Conservation (phyloP, 2,329 filamentous ascomycete genomes). For the Fusarium pseudograminearum region DNA sequence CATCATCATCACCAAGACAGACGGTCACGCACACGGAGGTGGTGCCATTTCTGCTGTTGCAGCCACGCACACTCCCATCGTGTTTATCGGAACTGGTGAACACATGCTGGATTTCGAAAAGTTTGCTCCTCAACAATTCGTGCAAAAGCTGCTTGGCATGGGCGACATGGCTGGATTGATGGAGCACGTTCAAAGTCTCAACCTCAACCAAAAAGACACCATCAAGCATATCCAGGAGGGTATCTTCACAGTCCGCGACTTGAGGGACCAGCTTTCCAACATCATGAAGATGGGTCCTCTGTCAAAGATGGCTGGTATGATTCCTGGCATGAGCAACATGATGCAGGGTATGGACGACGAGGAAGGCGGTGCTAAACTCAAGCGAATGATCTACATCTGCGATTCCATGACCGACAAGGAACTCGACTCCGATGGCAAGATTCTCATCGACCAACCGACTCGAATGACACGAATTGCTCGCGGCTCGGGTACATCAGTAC, state of each 20-base stretch:
- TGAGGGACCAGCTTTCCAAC: constrained; percentile 94
- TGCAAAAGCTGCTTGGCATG: constrained; percentile 95
- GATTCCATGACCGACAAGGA: constrained; percentile 98
- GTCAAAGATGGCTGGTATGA: constrained; percentile 99
- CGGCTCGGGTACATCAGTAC: constrained; percentile 89
- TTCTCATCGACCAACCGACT: constrained; percentile 91
- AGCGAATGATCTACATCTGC: constrained; percentile 99
- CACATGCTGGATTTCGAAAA: constrained; percentile 95
- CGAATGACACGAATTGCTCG: constrained; percentile 92
- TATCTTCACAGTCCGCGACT: constrained; percentile 93
- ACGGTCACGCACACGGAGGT: constrained; percentile 94
- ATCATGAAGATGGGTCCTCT: constrained; percentile 99
- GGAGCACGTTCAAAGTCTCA: constrained; percentile 95
- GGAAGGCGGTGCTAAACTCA: constrained; percentile 91
- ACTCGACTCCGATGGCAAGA: constrained; percentile 93
- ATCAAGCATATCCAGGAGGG: constrained; percentile 99
- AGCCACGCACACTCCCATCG: constrained; percentile 94
- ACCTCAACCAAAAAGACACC: constrained; percentile 97
- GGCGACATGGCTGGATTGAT: constrained; percentile 95
- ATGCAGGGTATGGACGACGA: constrained; percentile 98
- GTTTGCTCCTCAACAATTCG: constrained; percentile 92
- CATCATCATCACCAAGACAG: constrained; percentile 99
- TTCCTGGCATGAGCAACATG: constrained; percentile 91
- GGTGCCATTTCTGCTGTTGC: constrained; percentile 98
- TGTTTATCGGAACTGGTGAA: constrained; percentile 97